A percentile compares a stretch with the other conserved stretches of the same genome.
Evolutionary conservation across 208 protist species (phyloP).

Genomic region (Herpetomonas tarakana): DNA sequence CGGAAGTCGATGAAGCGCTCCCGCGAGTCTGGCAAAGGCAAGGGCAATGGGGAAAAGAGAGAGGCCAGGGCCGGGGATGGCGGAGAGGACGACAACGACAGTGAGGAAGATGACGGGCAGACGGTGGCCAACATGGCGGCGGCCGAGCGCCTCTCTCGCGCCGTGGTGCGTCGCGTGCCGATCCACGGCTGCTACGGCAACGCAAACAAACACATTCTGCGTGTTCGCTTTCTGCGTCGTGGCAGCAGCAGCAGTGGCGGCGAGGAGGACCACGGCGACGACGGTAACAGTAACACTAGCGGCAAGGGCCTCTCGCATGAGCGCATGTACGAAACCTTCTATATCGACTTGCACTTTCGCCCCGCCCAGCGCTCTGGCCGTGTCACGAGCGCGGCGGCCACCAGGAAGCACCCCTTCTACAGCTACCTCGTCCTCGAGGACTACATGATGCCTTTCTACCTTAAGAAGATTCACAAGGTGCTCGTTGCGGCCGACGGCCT

Average conservation of each 20-base stretch:
- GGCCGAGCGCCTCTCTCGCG: constrained; percentile 25
- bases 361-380: constrained; percentile 41
- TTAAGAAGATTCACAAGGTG: constrained; percentile 70
- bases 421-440: constrained; percentile 82
- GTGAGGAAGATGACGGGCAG: constrained; percentile 2
- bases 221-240: constrained; percentile 54
- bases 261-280: neutral
- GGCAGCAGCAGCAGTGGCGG: constrained; percentile 1
- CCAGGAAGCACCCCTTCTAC: constrained; percentile 77
- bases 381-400: constrained; percentile 44
- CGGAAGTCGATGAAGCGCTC: constrained; percentile 1
- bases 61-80: neutral
- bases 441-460: constrained; percentile 65
- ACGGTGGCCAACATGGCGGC: constrained; percentile 14
- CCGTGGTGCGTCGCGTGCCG: constrained; percentile 47
- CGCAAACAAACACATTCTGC: constrained; percentile 54
- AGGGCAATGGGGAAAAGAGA: constrained; percentile 8
- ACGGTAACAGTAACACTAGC: neutral
- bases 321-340: constrained; percentile 42
- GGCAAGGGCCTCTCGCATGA: neutral
- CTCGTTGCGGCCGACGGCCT: constrained; percentile 52
- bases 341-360: constrained; percentile 73
- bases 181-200: constrained; percentile 63
- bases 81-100: constrained; percentile 9
- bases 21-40: constrained; percentile 8